Conservation (phyloP, 2,329 filamentous ascomycete genomes). For the Fusarium vanettenii region DNA sequence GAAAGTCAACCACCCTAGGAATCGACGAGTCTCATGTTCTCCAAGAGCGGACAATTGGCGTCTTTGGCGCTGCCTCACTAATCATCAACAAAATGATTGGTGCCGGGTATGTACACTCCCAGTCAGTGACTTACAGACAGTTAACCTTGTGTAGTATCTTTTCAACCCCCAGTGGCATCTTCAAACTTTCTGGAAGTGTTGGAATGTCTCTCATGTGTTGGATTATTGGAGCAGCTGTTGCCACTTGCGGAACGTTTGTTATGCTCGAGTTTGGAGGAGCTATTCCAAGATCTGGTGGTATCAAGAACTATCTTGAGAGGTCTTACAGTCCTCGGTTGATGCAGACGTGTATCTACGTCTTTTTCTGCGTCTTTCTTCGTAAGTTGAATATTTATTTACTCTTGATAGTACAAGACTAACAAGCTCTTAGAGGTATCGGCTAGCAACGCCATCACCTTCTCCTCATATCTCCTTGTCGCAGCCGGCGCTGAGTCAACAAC, state of each 20-base stretch:
- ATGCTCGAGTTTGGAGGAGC: conserved; percentile 40
- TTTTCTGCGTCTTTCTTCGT: conserved; percentile 38
- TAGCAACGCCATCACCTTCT: conserved; percentile 20
- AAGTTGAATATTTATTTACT: neutral
- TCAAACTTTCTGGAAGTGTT: conserved; percentile 35
- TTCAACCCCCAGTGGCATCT: conserved; percentile 36
- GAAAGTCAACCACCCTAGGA: neutral
- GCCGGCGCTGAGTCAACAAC: conserved; percentile 13
- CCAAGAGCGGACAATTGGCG: conserved; percentile 34
- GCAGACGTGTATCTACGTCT: conserved; percentile 39
- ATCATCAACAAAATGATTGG: conserved; percentile 42
- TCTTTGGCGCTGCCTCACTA: conserved; percentile 37
- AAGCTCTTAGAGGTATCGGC: conserved; percentile 7
- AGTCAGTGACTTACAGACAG: neutral
- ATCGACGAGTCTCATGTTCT: conserved; percentile 13
- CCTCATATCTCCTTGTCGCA: conserved; percentile 13
- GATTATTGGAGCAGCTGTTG: conserved; percentile 37
- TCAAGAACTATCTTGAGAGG: conserved; percentile 42
- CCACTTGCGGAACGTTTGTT: conserved; percentile 36
- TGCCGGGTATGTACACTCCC: conserved; percentile 22
- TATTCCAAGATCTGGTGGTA: conserved; percentile 36
- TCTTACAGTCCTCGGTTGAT: conserved; percentile 33
- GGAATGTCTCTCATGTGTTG: conserved; percentile 41
- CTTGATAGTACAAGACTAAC: neutral
- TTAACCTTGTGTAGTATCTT: conserved; percentile 31